Conservation (phyloP, 345 rosid species). For the Eucalyptus urophylla region DNA sequence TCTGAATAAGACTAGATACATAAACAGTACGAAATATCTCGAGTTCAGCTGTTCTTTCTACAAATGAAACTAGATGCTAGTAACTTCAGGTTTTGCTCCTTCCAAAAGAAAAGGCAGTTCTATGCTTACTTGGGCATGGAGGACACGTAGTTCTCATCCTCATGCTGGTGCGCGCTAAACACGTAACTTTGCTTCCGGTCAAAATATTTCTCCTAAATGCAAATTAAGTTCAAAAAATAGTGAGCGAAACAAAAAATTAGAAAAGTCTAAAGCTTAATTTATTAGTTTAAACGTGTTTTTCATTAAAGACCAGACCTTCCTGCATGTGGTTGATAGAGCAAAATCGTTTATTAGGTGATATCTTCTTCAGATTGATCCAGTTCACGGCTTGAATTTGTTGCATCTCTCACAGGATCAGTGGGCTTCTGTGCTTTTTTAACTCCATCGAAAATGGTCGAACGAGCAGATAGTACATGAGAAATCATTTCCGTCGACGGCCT, state of each 20-base stretch:
- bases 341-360: too few relatives aligned
- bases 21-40: neutral
- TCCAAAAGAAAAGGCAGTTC: neutral
- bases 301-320: too few relatives aligned
- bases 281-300: too few relatives aligned
- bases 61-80: neutral
- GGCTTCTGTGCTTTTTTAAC: too few relatives aligned
- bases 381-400: too few relatives aligned
- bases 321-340: too few relatives aligned
- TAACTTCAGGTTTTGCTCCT: neutral
- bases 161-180: neutral
- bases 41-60: neutral
- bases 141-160: neutral
- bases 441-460: too few relatives aligned
- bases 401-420: too few relatives aligned
- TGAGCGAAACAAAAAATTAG: neutral
- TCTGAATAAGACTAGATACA: neutral
- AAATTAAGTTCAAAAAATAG: neutral
- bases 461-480: too few relatives aligned
- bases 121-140: neutral
- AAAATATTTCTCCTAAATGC: neutral
- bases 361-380: too few relatives aligned
- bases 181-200: neutral
- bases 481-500: too few relatives aligned
- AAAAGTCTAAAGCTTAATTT: too few relatives aligned